Percentiles rank a stretch among this genome's conserved stretches.
phyloP scores from a whole-genome alignment of 176 grass and related monocot genomes.

The Paspalum vaginatum region DNA sequence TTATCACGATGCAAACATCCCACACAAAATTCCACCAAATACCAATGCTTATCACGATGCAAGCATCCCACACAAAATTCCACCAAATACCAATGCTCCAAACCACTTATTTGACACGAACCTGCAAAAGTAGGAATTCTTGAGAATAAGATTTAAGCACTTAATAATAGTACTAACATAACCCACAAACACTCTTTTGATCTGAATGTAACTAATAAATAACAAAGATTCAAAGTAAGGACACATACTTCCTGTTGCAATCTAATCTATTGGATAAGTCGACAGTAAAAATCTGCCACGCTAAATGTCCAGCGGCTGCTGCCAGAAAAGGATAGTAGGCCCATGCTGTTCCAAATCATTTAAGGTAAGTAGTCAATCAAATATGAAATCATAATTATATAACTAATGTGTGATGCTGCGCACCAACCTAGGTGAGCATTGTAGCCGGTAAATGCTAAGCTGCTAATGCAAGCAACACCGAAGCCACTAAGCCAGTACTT shows the following conservation, averaged over 20 bases:
- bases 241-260: constrained; percentile 69
- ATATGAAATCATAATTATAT: not conserved
- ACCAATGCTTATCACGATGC: constrained; percentile 51
- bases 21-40: constrained; percentile 62
- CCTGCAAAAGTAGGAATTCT: constrained; percentile 36
- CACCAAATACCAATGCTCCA: constrained; percentile 65
- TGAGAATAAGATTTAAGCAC: not conserved
- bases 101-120: constrained; percentile 92
- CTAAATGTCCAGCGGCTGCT: constrained; percentile 59
- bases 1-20: constrained; percentile 54
- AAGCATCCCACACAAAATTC: constrained; percentile 59
- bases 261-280: constrained; percentile 58
- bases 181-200: not conserved
- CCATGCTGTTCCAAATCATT: constrained; percentile 61
- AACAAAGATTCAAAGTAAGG: not conserved
- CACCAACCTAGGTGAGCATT: constrained; percentile 72
- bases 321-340: constrained; percentile 65
- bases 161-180: not conserved
- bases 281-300: constrained; percentile 71
- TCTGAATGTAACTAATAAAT: not conserved
- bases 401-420: not conserved
- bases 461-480: constrained; percentile 53
- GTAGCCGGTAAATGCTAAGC: constrained; percentile 60
- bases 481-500: constrained; percentile 73
- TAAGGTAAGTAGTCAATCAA: constrained; percentile 19